Conservation (phyloP, 148 eudicot species). For the Spergularia bocconei region DNA sequence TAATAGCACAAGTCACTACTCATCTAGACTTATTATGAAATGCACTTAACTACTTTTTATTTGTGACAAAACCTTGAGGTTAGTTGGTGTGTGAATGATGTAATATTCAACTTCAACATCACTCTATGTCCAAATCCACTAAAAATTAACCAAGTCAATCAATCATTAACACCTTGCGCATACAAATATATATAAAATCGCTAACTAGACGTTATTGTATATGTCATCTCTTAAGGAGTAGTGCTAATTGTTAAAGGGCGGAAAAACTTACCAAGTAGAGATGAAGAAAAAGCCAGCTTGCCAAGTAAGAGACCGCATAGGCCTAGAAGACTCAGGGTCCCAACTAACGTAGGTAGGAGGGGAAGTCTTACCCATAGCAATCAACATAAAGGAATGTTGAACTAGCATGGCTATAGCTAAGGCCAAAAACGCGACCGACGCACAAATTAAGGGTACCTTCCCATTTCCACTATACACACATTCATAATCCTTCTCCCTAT, state of each 20-base stretch:
- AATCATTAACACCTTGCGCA: no score
- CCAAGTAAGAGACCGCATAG: slow-evolving; percentile 54
- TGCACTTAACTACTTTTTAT: no score
- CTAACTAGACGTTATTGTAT: no score
- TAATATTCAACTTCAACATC: no score
- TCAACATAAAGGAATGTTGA: slow-evolving; percentile 50
- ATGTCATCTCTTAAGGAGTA: no score
- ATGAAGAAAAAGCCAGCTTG: slow-evolving; percentile 87
- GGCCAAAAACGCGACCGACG: slow-evolving; percentile 36
- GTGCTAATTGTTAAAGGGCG: no score
- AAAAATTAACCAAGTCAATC: no score
- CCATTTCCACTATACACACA: slow-evolving; percentile 45
- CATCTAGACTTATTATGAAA: no score
- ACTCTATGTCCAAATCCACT: neutral
- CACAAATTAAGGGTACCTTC: slow-evolving; percentile 40
- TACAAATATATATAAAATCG: no score
- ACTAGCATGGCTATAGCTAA: slow-evolving; percentile 44
- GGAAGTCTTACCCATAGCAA: slow-evolving; percentile 54
- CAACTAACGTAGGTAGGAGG: slow-evolving; percentile 52
- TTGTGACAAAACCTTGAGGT: no score
- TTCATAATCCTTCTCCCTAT: slow-evolving; percentile 25
- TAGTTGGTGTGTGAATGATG: no score
- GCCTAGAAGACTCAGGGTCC: slow-evolving; percentile 50
- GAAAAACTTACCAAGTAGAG: slow-evolving; percentile 62
- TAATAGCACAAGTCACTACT: no score